Conservation (phyloP, 148 eudicot genomes). For the Silene uniflora region DNA sequence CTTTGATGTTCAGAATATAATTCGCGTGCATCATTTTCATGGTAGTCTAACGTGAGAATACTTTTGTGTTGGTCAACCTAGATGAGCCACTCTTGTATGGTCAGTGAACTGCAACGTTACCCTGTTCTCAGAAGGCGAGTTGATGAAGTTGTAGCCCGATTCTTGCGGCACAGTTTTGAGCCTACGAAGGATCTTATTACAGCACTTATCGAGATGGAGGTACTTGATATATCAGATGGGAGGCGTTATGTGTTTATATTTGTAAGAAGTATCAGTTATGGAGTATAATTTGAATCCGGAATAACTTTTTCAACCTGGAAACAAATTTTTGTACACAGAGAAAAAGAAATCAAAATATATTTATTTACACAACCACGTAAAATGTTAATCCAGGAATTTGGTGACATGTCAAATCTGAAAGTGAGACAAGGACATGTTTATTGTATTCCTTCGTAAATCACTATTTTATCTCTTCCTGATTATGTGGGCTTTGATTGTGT, state of each 20-base stretch:
- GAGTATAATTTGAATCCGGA: not conserved
- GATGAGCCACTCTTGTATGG: constrained; percentile 90
- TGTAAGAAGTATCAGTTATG: not conserved
- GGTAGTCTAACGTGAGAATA: constrained; percentile 8
- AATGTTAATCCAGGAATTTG: not conserved
- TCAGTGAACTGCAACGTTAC: constrained; percentile 75
- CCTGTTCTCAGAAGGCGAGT: constrained; percentile 80
- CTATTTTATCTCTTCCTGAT: not conserved
- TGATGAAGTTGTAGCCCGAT: constrained; percentile 80
- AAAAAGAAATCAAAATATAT: not conserved
- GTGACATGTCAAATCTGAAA: not conserved
- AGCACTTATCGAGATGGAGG: constrained; percentile 94
- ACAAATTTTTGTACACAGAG: not conserved
- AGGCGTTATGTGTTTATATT: not conserved
- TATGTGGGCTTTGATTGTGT: not conserved
- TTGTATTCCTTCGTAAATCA: not conserved
- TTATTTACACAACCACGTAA: not conserved
- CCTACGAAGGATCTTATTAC: constrained; percentile 81
- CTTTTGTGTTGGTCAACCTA: constrained; percentile 25
- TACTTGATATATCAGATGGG: constrained; percentile 22
- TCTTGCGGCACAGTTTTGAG: constrained; percentile 74
- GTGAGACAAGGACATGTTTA: not conserved
- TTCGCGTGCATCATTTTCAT: not conserved
- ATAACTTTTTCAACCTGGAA: not conserved
- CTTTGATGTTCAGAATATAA: not conserved